Conservation (phyloP, 208 protist genomes). For the Strigomonas oncopelti region DNA sequence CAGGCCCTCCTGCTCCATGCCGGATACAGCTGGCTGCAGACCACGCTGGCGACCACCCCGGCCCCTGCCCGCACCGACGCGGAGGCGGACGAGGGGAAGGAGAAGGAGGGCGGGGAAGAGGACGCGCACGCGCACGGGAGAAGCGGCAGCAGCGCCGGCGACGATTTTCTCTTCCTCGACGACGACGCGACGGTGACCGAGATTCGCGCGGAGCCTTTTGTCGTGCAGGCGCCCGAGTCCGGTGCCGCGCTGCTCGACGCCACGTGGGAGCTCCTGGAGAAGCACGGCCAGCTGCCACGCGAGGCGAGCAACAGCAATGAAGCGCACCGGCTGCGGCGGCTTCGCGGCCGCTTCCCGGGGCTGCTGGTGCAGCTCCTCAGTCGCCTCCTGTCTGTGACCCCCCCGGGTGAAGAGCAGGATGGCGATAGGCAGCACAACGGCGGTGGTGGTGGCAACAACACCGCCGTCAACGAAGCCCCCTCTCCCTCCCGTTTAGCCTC, state of each 20-base stretch:
- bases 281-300: background rate
- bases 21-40: slow-evolving; percentile 44
- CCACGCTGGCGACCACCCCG: background rate
- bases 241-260: background rate
- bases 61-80: background rate
- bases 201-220: background rate
- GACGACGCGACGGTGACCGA: background rate
- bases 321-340: background rate
- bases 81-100: background rate
- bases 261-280: background rate
- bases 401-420: background rate
- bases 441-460: background rate
- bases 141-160: background rate
- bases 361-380: background rate
- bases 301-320: slow-evolving; percentile 11
- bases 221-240: background rate
- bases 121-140: background rate
- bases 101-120: background rate
- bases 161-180: background rate
- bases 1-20: slow-evolving; percentile 28
- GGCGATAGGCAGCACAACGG: background rate
- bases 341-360: background rate
- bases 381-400: background rate
- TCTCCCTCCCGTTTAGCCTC: background rate
- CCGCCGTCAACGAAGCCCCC: background rate